A percentile compares a stretch with the other conserved stretches of the same genome.
phyloP scores from a whole-genome alignment of 148 eudicot genomes.

The Silene latifolia region DNA sequence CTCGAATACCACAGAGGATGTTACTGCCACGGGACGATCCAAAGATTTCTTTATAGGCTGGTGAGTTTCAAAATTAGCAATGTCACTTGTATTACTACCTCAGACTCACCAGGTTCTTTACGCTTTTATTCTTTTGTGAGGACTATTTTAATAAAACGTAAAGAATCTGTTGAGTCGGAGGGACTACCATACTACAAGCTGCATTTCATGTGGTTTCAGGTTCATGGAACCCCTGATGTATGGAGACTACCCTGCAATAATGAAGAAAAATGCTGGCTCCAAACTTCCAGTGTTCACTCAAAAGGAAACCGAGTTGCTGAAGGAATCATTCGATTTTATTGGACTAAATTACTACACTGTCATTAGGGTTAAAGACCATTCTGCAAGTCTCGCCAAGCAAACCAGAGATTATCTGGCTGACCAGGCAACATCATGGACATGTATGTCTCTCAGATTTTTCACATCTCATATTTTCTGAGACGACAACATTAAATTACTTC shows the following conservation, averaged over 20 bases:
- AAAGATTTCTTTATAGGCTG: slow-evolving; percentile 27
- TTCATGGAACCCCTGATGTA: slow-evolving; percentile 47
- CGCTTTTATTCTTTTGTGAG: too few species aligned
- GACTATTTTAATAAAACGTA: too few species aligned
- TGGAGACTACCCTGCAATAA: slow-evolving; percentile 62
- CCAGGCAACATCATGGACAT: not conserved
- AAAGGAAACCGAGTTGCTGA: slow-evolving; percentile 42
- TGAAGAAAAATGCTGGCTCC: slow-evolving; percentile 45
- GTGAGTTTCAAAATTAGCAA: slow-evolving; percentile 1
- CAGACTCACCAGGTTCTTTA: too few species aligned
- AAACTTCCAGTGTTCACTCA: slow-evolving; percentile 50
- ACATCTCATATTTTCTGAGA: not conserved
- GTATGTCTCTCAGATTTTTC: not conserved
- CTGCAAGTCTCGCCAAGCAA: not conserved
- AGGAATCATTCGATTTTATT: slow-evolving; percentile 59
- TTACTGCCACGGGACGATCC: slow-evolving; percentile 17
- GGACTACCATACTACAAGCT: too few species aligned
- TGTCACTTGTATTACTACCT: too few species aligned
- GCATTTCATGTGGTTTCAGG: slow-evolving; percentile 27
- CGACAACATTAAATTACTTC: too few species aligned
- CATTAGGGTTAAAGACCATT: slow-evolving; percentile 31
- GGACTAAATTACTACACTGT: slow-evolving; percentile 52
- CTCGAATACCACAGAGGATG: slow-evolving; percentile 20
- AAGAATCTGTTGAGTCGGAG: too few species aligned
- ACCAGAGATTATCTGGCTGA: not conserved